phyloP scores from a whole-genome alignment of 2,329 filamentous ascomycete species.

The Phaeosphaeriaceae sp. region DNA sequence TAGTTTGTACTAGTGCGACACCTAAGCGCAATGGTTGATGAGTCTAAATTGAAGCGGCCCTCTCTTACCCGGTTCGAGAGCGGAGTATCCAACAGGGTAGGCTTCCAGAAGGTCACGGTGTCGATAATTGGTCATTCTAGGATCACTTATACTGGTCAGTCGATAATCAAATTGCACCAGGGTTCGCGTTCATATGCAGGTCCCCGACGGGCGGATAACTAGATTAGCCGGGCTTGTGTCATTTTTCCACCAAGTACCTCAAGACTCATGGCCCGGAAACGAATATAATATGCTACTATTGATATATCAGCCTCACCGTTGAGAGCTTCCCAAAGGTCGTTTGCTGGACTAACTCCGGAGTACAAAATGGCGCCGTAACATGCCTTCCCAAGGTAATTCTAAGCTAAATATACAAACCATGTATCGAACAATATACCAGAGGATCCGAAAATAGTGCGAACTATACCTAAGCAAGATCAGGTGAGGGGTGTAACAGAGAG shows the following conservation, averaged over 20 bases:
- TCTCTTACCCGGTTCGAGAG: slow-evolving; percentile 11
- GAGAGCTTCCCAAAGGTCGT: no score
- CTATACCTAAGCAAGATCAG: background rate
- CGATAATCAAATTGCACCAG: slow-evolving; percentile 19
- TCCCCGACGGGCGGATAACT: slow-evolving; percentile 34
- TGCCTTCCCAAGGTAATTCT: no score
- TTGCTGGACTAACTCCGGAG: background rate
- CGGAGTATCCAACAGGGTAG: slow-evolving; percentile 3
- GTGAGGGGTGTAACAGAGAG: background rate
- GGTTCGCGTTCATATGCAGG: slow-evolving; percentile 33
- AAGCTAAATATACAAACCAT: no score
- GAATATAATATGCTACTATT: no score
- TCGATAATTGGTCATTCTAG: slow-evolving; percentile 9
- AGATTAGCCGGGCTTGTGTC: slow-evolving; percentile 29
- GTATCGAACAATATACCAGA: no score
- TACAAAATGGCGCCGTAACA: background rate
- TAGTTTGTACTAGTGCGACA: slow-evolving; percentile 3
- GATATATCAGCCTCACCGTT: no score
- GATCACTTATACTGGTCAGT: slow-evolving; percentile 1
- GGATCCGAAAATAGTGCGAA: no score
- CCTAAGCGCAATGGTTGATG: slow-evolving; percentile 10
- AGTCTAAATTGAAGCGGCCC: slow-evolving; percentile 10
- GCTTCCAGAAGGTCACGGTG: slow-evolving; percentile 4
- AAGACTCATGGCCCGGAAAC: background rate
- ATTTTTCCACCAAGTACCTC: slow-evolving; percentile 29